Conservation (phyloP, 148 eudicot species). For the Pouteria glomerata region DNA sequence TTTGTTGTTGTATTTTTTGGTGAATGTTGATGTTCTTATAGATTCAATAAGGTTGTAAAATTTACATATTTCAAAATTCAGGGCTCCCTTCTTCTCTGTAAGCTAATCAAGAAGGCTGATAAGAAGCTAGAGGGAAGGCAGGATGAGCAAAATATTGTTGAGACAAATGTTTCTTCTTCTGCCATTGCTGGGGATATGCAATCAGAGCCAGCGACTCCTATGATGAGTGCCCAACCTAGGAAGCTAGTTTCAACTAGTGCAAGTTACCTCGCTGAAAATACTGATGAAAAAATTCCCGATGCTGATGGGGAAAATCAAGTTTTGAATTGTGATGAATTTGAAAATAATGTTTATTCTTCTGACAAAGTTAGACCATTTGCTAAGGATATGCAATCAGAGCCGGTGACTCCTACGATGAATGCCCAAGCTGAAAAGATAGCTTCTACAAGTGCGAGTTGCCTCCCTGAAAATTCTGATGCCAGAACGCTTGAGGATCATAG, state of each 20-base stretch:
- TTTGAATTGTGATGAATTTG: constrained; percentile 40
- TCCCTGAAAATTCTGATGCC: constrained; percentile 28
- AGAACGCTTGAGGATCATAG: constrained; percentile 24
- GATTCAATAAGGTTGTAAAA: not conserved
- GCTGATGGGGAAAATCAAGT: constrained; percentile 38
- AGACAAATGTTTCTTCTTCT: constrained; percentile 39
- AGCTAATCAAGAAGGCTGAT: constrained; percentile 69
- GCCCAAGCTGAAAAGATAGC: constrained; percentile 32
- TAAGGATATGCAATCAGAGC: constrained; percentile 38
- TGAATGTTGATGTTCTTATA: too few species aligned
- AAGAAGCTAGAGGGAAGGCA: constrained; percentile 48
- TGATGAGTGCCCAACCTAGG: constrained; percentile 17
- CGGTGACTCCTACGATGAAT: constrained; percentile 33
- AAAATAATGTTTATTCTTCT: constrained; percentile 40
- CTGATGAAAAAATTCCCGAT: too few species aligned
- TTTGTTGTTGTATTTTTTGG: too few species aligned
- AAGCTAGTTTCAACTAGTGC: constrained; percentile 25
- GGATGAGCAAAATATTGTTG: too few species aligned
- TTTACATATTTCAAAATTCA: constrained; percentile 20
- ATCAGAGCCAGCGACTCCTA: constrained; percentile 44
- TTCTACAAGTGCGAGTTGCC: constrained; percentile 14
- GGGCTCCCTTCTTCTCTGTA: constrained; percentile 80
- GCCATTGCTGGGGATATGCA: constrained; percentile 34
- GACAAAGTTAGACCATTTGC: constrained; percentile 27
- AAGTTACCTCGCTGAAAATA: constrained; percentile 24